Evolutionary conservation across 2,329 filamentous ascomycete genomes (phyloP).

Genomic region (Pleomassaria siparia): DNA sequence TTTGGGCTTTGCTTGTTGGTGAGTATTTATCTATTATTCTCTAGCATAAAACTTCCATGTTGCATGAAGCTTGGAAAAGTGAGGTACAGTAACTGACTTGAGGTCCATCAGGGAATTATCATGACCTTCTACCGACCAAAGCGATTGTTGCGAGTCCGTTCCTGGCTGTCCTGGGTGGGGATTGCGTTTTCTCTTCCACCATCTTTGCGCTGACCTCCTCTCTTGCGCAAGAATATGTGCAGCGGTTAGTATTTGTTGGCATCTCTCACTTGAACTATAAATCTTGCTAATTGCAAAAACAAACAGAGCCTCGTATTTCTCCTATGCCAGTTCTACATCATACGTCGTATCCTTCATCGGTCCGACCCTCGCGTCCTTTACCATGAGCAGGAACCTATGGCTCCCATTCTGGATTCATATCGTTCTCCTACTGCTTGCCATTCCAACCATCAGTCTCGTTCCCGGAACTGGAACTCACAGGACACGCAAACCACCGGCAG

Average conservation of each 20-base stretch:
- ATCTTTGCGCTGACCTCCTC: constrained; percentile 38
- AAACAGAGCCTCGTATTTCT: constrained; percentile 38
- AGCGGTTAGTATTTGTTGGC: constrained; percentile 22
- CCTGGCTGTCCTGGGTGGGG: constrained; percentile 35
- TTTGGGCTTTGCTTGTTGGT: constrained; percentile 37
- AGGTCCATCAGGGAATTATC: constrained; percentile 31
- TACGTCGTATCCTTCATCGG: constrained; percentile 40
- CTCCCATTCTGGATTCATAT: constrained; percentile 41
- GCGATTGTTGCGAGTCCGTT: constrained; percentile 35
- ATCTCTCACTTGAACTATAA: neutral
- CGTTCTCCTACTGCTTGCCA: constrained; percentile 25
- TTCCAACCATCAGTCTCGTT: constrained; percentile 27
- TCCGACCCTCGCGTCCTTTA: constrained; percentile 36
- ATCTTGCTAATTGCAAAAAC: neutral
- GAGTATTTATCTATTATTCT: constrained; percentile 8
- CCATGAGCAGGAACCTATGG: constrained; percentile 40
- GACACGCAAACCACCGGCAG: neutral
- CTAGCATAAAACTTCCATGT: neutral
- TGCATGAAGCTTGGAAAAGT: too few species aligned
- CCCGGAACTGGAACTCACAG: too few species aligned
- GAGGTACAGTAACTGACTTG: too few species aligned
- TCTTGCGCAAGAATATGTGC: constrained; percentile 33
- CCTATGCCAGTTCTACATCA: constrained; percentile 36
- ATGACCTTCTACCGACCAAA: constrained; percentile 28
- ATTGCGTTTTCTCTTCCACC: constrained; percentile 41